Conservation (phyloP, 1,284 basidiomycete species). For the Malassezia psittaci region DNA sequence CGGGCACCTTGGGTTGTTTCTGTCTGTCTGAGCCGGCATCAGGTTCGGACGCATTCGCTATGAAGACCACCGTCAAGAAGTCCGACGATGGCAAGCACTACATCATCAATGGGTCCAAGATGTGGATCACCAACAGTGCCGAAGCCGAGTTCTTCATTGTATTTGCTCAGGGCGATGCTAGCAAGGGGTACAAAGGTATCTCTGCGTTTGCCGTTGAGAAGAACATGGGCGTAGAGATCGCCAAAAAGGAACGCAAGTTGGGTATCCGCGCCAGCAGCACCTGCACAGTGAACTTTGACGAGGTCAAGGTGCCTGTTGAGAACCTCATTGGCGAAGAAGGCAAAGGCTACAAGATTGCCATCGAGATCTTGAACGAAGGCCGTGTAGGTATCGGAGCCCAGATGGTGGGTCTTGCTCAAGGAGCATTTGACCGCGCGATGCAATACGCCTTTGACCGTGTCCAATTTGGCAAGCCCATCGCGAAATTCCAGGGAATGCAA, state of each 20-base stretch:
- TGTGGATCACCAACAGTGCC: slow-evolving; percentile 98
- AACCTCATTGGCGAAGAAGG: slow-evolving; percentile 89
- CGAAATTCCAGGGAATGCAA: slow-evolving; percentile 76
- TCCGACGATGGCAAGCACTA: slow-evolving; percentile 60
- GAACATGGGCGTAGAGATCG: slow-evolving; percentile 91
- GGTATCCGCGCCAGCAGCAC: slow-evolving; percentile 96
- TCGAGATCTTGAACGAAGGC: slow-evolving; percentile 94
- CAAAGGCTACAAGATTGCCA: slow-evolving; percentile 88
- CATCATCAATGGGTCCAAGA: slow-evolving; percentile 87
- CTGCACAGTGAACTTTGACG: slow-evolving; percentile 91
- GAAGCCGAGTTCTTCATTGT: slow-evolving; percentile 81
- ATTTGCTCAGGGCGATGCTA: slow-evolving; percentile 89
- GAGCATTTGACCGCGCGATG: slow-evolving; percentile 84
- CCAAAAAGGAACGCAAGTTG: slow-evolving; percentile 97
- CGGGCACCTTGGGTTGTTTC: slow-evolving; percentile 81
- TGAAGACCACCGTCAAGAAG: slow-evolving; percentile 84
- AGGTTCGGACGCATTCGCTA: slow-evolving; percentile 91
- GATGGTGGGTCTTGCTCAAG: slow-evolving; percentile 80
- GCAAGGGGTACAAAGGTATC: slow-evolving; percentile 97
- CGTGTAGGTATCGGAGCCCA: slow-evolving; percentile 89
- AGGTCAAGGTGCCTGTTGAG: slow-evolving; percentile 78
- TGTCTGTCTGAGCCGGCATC: slow-evolving; percentile 85
- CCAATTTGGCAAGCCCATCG: slow-evolving; percentile 87
- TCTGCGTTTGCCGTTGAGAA: slow-evolving; percentile 93
- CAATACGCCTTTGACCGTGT: slow-evolving; percentile 84